Conservation (phyloP, 2,329 filamentous ascomycete species). For the Trichophyton mentagrophytes region DNA sequence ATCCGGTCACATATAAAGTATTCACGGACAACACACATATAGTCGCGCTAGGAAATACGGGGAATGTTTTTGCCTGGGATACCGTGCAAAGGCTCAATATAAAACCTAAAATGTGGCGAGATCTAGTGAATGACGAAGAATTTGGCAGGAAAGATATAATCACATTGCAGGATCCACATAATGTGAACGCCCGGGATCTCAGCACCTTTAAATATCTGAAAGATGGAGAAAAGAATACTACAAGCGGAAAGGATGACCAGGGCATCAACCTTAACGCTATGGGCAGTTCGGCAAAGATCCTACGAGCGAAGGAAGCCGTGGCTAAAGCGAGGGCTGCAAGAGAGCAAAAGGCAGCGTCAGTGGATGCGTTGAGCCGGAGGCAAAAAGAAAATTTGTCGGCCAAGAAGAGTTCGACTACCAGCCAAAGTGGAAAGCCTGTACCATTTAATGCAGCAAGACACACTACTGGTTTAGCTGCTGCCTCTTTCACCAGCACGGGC, state of each 20-base stretch:
- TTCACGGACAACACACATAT: constrained; percentile 98
- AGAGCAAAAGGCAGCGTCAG: constrained; percentile 35
- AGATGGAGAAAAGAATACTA: constrained; percentile 51
- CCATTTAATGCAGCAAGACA: constrained; percentile 80
- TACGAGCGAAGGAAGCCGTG: constrained; percentile 87
- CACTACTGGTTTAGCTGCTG: constrained; percentile 81
- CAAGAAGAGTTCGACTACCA: background rate
- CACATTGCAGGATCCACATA: constrained; percentile 90
- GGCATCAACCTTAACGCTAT: constrained; percentile 69
- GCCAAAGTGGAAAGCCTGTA: constrained; percentile 22
- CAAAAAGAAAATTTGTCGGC: background rate
- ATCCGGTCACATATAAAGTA: constrained; percentile 93
- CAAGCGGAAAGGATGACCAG: constrained; percentile 43
- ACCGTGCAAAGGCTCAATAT: constrained; percentile 92
- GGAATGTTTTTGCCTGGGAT: constrained; percentile 94
- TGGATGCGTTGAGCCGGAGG: background rate
- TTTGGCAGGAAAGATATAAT: constrained; percentile 89
- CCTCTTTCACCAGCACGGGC: constrained; percentile 89
- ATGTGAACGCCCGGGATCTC: constrained; percentile 67
- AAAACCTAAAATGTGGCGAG: constrained; percentile 90
- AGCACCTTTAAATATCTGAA: constrained; percentile 80
- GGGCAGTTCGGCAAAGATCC: constrained; percentile 67
- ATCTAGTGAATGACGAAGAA: constrained; percentile 73
- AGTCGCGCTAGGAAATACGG: constrained; percentile 70
- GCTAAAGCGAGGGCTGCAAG: constrained; percentile 72